These are phyloP conservation scores for Thermochaetoides thermophila DNA, from an alignment of 495 filamentous ascomycete species.

Conservation along the genomic window DNA sequence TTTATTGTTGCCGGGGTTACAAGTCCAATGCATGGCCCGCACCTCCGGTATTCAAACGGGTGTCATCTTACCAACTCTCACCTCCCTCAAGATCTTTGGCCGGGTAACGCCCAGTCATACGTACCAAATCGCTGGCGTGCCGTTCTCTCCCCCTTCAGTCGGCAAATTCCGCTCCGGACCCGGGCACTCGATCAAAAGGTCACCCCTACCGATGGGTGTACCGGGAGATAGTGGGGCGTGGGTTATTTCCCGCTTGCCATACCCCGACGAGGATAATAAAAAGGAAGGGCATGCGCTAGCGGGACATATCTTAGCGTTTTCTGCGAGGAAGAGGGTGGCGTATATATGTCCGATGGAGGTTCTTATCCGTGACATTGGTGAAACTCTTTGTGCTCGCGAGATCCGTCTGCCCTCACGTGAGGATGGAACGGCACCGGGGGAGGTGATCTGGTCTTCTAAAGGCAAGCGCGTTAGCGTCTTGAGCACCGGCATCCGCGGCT, in stretches of 20 bases:
- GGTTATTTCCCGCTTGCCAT: slow-evolving; percentile 81
- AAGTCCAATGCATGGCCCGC: slow-evolving; percentile 82
- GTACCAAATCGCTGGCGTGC: slow-evolving; percentile 48
- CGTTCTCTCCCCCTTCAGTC: not conserved
- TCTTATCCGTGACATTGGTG: slow-evolving; percentile 67
- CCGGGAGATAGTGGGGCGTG: slow-evolving; percentile 89
- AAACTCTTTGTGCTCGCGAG: slow-evolving; percentile 45
- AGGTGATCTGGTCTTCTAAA: too few species aligned
- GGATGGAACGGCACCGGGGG: too few species aligned
- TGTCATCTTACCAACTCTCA: slow-evolving; percentile 57
- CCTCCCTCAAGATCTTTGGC: slow-evolving; percentile 66
- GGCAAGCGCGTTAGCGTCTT: too few species aligned
- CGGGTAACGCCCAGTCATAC: slow-evolving; percentile 66
- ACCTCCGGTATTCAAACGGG: slow-evolving; percentile 75
- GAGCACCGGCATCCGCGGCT: too few species aligned
- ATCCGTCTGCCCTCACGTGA: slow-evolving; percentile 45
- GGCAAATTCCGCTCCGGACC: too few species aligned
- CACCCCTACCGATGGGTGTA: slow-evolving; percentile 34
- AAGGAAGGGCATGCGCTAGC: slow-evolving; percentile 63
- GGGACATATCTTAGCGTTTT: slow-evolving; percentile 84
- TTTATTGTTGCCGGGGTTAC: slow-evolving; percentile 45
- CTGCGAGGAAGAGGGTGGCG: slow-evolving; percentile 53
- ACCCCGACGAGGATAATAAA: too few species aligned
- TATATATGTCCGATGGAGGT: slow-evolving; percentile 95
- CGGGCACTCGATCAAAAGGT: too few species aligned